Evolutionary conservation across 2,329 filamentous ascomycete species (phyloP), one percentile per base, ranked within the genome.

Genomic region (Venturia pyrina): DNA sequence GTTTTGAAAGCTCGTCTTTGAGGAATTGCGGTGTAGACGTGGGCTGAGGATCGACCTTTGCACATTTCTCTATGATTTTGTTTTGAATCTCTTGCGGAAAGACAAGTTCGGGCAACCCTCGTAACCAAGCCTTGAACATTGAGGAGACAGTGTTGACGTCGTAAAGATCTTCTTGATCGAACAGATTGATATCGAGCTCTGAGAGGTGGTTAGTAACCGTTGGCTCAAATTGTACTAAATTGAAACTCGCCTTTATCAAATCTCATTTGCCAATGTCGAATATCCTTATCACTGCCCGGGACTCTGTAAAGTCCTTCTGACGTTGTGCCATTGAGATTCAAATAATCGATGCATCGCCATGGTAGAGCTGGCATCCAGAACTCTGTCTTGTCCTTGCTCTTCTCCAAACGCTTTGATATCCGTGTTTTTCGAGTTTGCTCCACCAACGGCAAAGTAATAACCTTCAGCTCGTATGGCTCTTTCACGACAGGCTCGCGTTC

Each of bases 311-410:
- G 81, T 3, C 93, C 93, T 76, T 97, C 93, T 48, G 96, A 91
- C 72, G 97, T 93, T 71, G 90, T 95, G 48, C 91, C 91, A 73
- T 95, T 96, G 77, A 93, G 95, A 76, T 97, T 97, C 64, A 98
- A 81, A 75, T 96, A 87, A 82, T 98, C 93, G 69, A 98, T 97
- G 67, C 92, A 96, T 69, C 93, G 85, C 89, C 93, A 97, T 0
- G 93, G 93, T 67, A 98, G 88, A 7, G 92, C 90, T 15, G 93
- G 93, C 93, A 98, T 96, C 93, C 93, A 98, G 73, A 96, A 98
- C 73, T 97, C 93, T 0, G 93, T 98, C 81, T 97, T 97, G 73
- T 98, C 93, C 68, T 88, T 86, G 11, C 44, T 63, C 65, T 48
- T 34, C 57, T 62, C 62, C 56, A 98, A 80, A 40, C 89, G 86